Conservation (phyloP, 768 basidiomycete species). For the Naematelia encephala region DNA sequence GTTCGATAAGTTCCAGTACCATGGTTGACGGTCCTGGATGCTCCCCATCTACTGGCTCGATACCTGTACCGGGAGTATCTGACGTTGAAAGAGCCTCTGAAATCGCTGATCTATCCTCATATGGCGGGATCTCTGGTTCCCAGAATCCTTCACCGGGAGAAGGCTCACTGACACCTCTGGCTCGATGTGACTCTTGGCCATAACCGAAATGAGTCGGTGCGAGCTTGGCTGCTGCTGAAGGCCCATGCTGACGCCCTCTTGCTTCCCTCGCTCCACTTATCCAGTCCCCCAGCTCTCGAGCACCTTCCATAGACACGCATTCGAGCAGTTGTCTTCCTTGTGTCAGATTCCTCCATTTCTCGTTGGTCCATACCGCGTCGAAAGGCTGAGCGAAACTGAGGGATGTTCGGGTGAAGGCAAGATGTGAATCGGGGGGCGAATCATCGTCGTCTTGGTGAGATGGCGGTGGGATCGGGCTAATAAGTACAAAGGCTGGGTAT, state of each 20-base stretch:
- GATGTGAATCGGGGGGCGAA: constrained; percentile 9
- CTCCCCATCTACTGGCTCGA: constrained; percentile 11
- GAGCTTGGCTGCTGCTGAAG: too few relatives aligned
- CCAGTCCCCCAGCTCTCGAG: constrained; percentile 42
- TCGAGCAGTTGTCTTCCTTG: constrained; percentile 31
- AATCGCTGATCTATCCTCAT: constrained; percentile 26
- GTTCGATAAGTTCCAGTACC: constrained; percentile 25
- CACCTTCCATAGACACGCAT: constrained; percentile 31
- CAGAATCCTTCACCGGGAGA: constrained; percentile 35
- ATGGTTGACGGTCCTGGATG: constrained; percentile 18
- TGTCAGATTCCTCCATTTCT: constrained; percentile 30
- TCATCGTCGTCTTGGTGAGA: constrained; percentile 18
- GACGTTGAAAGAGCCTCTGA: constrained; percentile 14
- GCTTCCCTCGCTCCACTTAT: constrained; percentile 28
- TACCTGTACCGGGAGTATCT: constrained; percentile 17
- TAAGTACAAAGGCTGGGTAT: constrained; percentile 35
- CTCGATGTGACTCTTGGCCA: too few relatives aligned
- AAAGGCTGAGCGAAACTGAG: constrained; percentile 21
- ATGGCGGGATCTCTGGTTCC: constrained; percentile 33
- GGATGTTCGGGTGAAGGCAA: constrained; percentile 22
- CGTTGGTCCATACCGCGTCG: constrained; percentile 34
- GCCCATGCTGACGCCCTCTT: too few relatives aligned
- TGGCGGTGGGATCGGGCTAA: constrained; percentile 27
- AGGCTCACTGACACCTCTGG: too few relatives aligned
- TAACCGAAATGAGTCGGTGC: too few relatives aligned